Evolutionary conservation across 257 asterid genomes (phyloP), one percentile per base, ranked within the genome.

Genomic region (Solanum bulbocastanum): DNA sequence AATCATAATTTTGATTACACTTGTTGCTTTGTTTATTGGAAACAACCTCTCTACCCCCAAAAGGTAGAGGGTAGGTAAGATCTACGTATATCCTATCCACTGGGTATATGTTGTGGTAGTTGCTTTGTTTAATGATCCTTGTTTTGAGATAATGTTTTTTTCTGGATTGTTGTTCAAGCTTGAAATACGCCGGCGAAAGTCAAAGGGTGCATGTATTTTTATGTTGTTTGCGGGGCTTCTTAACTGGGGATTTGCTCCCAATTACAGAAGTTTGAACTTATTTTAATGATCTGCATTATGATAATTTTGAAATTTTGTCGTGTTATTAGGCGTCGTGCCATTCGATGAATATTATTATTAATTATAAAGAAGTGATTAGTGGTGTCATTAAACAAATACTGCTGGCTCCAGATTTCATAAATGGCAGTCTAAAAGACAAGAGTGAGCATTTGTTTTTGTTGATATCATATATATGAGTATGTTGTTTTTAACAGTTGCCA

Each of bases 111-210:
- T 18, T 65, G 72, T 65, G 25, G 35, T 37, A 10, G 83, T 74
- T 76, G 66, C n/a, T 44, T 79, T 44, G 65, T 42, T 79, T 44
- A 27, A 27, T 44, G 40, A 42, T 16, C 39, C 39, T 79, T 79
- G 85, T 79, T 79, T 25, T 81, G 40, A 44, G 66, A 46, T 81
- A 81, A 79, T 15, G 84, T 0, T 44, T 79, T 79, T 79, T 79
- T 27, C 39, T 40, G 62, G 86, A 87, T 89, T 83, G 87, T 87
- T 83, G 86, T 91, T 91, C 92, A 82, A 87, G 65, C 75, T 68
- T 91, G 93, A 93, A 76, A 88, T 72, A 74, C 81, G 94, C 93
- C 79, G 92, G 93, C 92, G 90, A 81, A 62, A 78, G 93, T 92
- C 95, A 92, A 92, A 86, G 87, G 71, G 68, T 87, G 91, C 83